Evolutionary conservation across 768 basidiomycete genomes (phyloP).

Genomic region (Psilocybe tampanensis): DNA sequence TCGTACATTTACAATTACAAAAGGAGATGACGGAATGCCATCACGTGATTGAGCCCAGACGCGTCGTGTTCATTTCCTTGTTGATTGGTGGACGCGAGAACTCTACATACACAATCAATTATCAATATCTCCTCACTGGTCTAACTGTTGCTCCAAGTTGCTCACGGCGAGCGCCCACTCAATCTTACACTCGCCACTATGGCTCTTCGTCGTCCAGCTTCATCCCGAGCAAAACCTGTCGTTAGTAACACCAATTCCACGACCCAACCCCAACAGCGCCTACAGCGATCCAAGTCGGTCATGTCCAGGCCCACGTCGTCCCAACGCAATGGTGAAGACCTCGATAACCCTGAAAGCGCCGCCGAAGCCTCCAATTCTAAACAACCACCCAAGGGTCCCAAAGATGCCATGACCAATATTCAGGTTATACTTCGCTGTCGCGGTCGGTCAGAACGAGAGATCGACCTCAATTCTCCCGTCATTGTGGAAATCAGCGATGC

Average conservation of each 20-base stretch:
- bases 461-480: conserved; percentile 83
- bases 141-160: too few relatives aligned
- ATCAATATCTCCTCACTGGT: too few relatives aligned
- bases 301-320: conserved; percentile 44
- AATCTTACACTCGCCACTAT: conserved; percentile 34
- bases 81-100: background rate
- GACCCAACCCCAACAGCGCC: conserved; percentile 34
- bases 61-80: conserved; percentile 17
- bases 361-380: background rate
- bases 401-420: conserved; percentile 80
- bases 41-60: conserved; percentile 20
- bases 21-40: background rate
- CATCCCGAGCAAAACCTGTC: conserved; percentile 44
- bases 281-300: conserved; percentile 49
- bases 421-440: conserved; percentile 92
- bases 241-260: conserved; percentile 29
- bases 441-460: conserved; percentile 82
- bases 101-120: background rate
- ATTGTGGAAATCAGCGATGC: conserved; percentile 82
- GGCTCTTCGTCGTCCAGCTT: conserved; percentile 64
- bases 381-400: conserved; percentile 26
- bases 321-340: conserved; percentile 10
- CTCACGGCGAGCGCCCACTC: conserved; percentile 3
- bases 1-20: background rate
- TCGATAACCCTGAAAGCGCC: conserved; percentile 10